A percentile compares a stretch with the other conserved stretches of the same genome.
Evolutionary conservation across 2,329 filamentous ascomycete species (phyloP).

Genomic region (Ceratocystis diversiconidia): DNA sequence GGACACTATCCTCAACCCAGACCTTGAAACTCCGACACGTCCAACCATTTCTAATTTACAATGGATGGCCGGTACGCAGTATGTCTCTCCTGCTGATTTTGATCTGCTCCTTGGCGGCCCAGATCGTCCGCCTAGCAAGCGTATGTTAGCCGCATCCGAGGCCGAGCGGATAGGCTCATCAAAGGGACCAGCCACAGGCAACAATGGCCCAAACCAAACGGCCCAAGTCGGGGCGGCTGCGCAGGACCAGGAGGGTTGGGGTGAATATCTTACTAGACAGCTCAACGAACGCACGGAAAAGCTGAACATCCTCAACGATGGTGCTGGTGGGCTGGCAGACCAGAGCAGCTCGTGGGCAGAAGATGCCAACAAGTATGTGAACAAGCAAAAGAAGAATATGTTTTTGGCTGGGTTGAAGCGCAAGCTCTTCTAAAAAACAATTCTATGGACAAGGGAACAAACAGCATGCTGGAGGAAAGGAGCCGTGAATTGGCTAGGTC

Average conservation of each 20-base stretch:
- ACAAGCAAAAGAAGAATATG: constrained; percentile 74
- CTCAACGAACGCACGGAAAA: constrained; percentile 84
- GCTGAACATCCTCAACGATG: constrained; percentile 67
- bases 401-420: constrained; percentile 55
- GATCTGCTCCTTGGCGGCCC: constrained; percentile 83
- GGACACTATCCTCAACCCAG: constrained; percentile 70
- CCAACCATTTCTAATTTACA: constrained; percentile 92
- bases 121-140: constrained; percentile 74
- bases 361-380: constrained; percentile 76
- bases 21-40: constrained; percentile 57
- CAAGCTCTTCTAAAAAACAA: constrained; percentile 33
- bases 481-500: too few species aligned
- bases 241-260: constrained; percentile 46
- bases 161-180: constrained; percentile 30
- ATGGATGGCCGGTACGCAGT: constrained; percentile 92
- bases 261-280: constrained; percentile 72
- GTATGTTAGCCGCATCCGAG: constrained; percentile 67
- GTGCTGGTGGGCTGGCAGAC: constrained; percentile 68
- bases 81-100: constrained; percentile 73
- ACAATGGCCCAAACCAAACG: constrained; percentile 23
- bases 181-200: constrained; percentile 16
- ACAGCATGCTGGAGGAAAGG: too few species aligned
- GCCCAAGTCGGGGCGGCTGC: constrained; percentile 19
- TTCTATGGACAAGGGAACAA: too few species aligned
- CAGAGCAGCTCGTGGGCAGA: constrained; percentile 73